Evolutionary conservation across 2,329 filamentous ascomycete genomes (phyloP).

Genomic region (Apiospora rasikravindrae): DNA sequence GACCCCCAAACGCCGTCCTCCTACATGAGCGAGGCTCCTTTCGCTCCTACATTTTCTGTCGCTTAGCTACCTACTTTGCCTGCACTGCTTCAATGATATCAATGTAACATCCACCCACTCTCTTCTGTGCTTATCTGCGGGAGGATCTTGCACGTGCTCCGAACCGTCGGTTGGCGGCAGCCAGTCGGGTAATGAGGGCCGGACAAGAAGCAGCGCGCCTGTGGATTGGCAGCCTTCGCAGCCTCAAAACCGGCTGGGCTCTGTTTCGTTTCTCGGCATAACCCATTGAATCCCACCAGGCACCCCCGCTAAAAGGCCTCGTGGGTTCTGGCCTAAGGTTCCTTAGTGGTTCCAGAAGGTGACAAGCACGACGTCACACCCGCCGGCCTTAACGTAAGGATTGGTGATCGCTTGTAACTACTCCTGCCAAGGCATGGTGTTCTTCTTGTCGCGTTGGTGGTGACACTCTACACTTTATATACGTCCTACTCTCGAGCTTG

Average conservation of each 20-base stretch:
- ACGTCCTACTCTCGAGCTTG: not conserved
- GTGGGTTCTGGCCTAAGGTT: not conserved
- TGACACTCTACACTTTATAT: constrained; percentile 5
- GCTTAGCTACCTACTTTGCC: not conserved
- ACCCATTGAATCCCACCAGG: constrained; percentile 1
- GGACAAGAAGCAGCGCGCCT: not conserved
- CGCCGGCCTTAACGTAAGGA: not conserved
- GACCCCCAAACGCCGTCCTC: constrained; percentile 1
- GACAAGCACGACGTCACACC: constrained; percentile 12
- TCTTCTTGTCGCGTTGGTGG: not conserved
- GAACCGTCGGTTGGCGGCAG: not conserved
- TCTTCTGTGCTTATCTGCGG: not conserved
- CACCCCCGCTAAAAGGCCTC: not conserved
- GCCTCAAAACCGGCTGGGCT: not conserved
- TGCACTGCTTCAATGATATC: not conserved
- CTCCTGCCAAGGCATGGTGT: constrained; percentile 13
- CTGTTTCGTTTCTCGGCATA: not conserved
- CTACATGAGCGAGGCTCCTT: constrained; percentile 58
- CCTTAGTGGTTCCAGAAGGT: constrained; percentile 11
- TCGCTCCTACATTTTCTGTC: constrained; percentile 52
- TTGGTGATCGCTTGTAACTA: not conserved
- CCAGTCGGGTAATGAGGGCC: not conserved
- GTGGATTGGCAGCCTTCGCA: not conserved
- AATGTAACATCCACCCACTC: not conserved
- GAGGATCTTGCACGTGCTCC: not conserved